These are phyloP conservation scores for Pyrenophora teres DNA, from an alignment of 2,329 filamentous ascomycete species.

Conservation along the genomic window DNA sequence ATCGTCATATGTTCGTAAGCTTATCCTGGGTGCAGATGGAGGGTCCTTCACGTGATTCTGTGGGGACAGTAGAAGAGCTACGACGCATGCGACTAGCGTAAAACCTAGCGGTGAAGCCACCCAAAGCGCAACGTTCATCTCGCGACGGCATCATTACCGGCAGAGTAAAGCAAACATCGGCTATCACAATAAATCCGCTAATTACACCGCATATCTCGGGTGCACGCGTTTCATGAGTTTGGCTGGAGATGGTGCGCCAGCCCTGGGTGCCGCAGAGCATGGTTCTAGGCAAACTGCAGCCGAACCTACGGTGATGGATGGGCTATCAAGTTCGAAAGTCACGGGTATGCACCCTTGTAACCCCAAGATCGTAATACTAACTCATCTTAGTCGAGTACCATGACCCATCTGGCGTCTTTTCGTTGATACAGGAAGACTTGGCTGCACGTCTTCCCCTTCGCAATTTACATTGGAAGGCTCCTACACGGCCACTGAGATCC, in stretches of 20 bases:
- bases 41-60: slow-evolving; percentile 12
- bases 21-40: slow-evolving; percentile 1
- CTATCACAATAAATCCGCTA: slow-evolving; percentile 6
- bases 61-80: slow-evolving; percentile 16
- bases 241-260: slow-evolving; percentile 46
- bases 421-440: slow-evolving; percentile 77
- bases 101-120: slow-evolving; percentile 17
- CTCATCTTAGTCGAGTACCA: slow-evolving; percentile 80
- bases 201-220: slow-evolving; percentile 6
- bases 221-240: slow-evolving; percentile 40
- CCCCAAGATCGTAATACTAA: slow-evolving; percentile 23
- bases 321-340: slow-evolving; percentile 56
- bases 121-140: slow-evolving; percentile 30
- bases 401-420: slow-evolving; percentile 88
- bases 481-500: slow-evolving; percentile 85
- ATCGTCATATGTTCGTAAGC: background rate
- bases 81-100: slow-evolving; percentile 9
- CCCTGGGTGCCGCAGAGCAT: slow-evolving; percentile 44
- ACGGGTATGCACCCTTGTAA: slow-evolving; percentile 48
- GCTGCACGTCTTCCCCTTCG: slow-evolving; percentile 79
- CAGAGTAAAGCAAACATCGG: slow-evolving; percentile 28
- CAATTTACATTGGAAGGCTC: slow-evolving; percentile 97
- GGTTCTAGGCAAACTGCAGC: slow-evolving; percentile 35
- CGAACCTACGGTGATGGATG: slow-evolving; percentile 47
- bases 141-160: slow-evolving; percentile 22